phyloP scores from a whole-genome alignment of 2,329 filamentous ascomycete genomes.

The Dactylellina haptotyla region DNA sequence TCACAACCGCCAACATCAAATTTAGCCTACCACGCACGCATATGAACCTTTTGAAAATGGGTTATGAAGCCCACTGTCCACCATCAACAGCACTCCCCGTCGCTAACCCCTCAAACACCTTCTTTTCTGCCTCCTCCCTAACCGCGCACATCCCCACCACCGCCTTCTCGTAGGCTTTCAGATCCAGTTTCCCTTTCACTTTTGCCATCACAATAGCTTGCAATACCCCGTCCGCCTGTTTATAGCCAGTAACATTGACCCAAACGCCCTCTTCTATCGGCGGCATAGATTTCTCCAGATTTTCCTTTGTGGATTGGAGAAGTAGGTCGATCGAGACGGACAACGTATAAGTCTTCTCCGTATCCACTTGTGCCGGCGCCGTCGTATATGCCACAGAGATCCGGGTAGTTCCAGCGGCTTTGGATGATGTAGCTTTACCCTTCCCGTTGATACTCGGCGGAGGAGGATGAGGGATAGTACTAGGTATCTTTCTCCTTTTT shows the following conservation, averaged over 20 bases:
- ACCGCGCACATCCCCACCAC: conserved; percentile 11
- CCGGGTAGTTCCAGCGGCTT: neutral
- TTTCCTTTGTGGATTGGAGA: neutral
- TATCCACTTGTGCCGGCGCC: neutral
- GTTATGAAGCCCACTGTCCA: conserved; percentile 21
- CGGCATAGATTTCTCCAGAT: neutral
- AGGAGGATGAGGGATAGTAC: neutral
- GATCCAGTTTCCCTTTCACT: conserved; percentile 8
- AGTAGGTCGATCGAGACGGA: conserved; percentile 12
- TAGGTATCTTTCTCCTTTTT: conserved; percentile 1
- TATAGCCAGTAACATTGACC: conserved; percentile 40
- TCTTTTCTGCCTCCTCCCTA: conserved; percentile 31
- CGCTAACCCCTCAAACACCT: conserved; percentile 27
- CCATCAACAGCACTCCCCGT: conserved; percentile 18
- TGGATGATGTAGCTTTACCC: neutral
- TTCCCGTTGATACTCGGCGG: neutral
- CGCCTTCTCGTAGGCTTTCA: conserved; percentile 35
- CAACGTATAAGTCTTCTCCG: conserved; percentile 21
- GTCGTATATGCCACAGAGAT: neutral
- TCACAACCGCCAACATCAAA: neutral
- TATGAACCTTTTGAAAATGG: neutral
- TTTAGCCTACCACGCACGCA: neutral
- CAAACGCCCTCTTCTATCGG: conserved; percentile 29
- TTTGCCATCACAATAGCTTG: conserved; percentile 26
- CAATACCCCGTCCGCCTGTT: conserved; percentile 14